Evolutionary conservation across 495 filamentous ascomycete genomes (phyloP).

Genomic region (Eremomyces bilateralis): DNA sequence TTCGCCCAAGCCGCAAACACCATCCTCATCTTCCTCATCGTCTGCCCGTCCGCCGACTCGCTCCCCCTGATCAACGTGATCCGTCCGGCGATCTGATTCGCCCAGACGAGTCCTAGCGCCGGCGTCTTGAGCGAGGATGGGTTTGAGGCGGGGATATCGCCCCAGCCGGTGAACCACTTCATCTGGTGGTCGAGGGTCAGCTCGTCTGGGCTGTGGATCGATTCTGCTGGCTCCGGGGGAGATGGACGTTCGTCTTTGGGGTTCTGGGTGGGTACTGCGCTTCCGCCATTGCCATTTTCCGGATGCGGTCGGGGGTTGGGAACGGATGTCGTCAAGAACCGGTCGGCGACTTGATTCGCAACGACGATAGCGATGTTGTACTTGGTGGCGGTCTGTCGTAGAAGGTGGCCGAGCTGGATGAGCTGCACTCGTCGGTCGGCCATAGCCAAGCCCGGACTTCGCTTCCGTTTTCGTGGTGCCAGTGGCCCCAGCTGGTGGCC

Average conservation of each 20-base stretch:
- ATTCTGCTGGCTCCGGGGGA: conserved; percentile 12
- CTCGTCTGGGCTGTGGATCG: conserved; percentile 21
- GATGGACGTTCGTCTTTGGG: conserved; percentile 2
- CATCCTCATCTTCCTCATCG: conserved; percentile 10
- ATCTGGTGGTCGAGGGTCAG: conserved; percentile 74
- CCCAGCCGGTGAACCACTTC: conserved; percentile 89
- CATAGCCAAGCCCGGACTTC: conserved; percentile 19
- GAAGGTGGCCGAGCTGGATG: conserved; percentile 46
- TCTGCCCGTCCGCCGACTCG: conserved; percentile 16
- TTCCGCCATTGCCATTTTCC: background rate
- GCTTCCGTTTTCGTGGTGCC: conserved; percentile 6
- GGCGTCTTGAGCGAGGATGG: conserved; percentile 50
- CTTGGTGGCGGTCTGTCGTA: conserved; percentile 50
- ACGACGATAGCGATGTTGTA: conserved; percentile 69
- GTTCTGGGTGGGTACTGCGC: background rate
- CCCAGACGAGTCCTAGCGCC: conserved; percentile 70
- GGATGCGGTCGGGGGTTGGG: too few relatives aligned
- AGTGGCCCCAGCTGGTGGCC: conserved; percentile 1
- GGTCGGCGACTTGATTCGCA: conserved; percentile 88
- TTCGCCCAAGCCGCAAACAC: conserved; percentile 1
- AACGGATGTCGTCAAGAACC: conserved; percentile 27
- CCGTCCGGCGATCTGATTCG: conserved; percentile 62
- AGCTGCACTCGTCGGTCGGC: conserved; percentile 44
- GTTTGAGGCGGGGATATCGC: conserved; percentile 24
- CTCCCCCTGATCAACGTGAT: conserved; percentile 41